Base-by-base conservation (phyloP, 495 filamentous ascomycete species). In the Echria macrotheca region DNA sequence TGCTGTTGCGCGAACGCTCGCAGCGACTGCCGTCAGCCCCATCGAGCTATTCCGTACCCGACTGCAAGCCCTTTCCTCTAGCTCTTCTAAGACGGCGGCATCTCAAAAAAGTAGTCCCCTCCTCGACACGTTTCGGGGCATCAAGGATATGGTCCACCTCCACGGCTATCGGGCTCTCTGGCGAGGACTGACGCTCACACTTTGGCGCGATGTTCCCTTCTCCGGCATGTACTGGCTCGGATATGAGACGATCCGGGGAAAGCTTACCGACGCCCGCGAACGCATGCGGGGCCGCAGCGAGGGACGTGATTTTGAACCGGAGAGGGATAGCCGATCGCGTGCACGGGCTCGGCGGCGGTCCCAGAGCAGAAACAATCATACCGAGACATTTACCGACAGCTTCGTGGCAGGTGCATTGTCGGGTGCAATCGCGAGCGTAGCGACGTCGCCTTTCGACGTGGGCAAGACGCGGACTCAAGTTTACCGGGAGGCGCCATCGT, bases 201-300 rank as follows among this genome's bases (percentile, higher is more conserved):
- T 98, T 58, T 98, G 93, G 93, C 77, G 93, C 23, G 93, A 98
- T 61, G 93, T 96, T 0, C 93, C 93, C 1, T 98, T 98, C 61
- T 96, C 91, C 4, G 93, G 86, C 6, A 75, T 98, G 45, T 98
- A 98, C 69, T 98, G 93, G 93, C 89, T 86, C 80, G 93, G 93
- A 10, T 98, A 98, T 61, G 93, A 98, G 72, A 75, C 79, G 23
- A 80, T 89, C 33, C 82, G 88, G 23, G 77, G 79, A 26, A 60
- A 57, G 22, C 64, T 95, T 24, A 82, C 78, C 5, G 80, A 86
- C 41, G 62, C 76, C 19, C 82, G 86, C 4, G 78, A 80, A 51
- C 64, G 71, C 41, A 63, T 59, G 12, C 58, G 66, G 8, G 63
- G 65, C 10, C 53, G 67, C 23, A 48, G 60, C 38, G 21, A 23